phyloP scores from a whole-genome alignment of 2,329 filamentous ascomycete genomes.

The Pestalotiopsis sp. region DNA sequence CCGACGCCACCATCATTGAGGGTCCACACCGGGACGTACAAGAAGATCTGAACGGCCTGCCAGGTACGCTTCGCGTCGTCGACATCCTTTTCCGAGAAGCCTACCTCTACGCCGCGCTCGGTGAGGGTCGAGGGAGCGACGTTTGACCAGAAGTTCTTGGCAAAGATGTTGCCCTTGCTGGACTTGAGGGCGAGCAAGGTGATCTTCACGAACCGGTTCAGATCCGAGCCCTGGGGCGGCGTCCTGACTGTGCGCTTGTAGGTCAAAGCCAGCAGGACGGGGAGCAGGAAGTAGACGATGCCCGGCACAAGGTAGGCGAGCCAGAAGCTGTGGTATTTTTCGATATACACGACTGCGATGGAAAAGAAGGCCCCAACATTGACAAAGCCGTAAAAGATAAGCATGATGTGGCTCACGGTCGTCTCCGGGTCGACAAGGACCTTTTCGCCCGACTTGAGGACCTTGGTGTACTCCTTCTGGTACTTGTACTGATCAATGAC shows the following conservation, averaged over 20 bases:
- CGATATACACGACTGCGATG: constrained; percentile 57
- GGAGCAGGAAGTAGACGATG: constrained; percentile 57
- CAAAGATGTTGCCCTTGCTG: constrained; percentile 15
- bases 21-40: constrained; percentile 25
- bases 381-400: constrained; percentile 55
- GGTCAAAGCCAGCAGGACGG: constrained; percentile 55
- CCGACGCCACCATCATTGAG: constrained; percentile 10
- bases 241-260: constrained; percentile 56
- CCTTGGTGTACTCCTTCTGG: constrained; percentile 56
- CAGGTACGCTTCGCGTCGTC: constrained; percentile 60
- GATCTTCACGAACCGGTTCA: constrained; percentile 43
- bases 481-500: constrained; percentile 70
- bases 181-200: neutral
- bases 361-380: constrained; percentile 53
- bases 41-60: constrained; percentile 40
- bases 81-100: constrained; percentile 37
- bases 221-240: constrained; percentile 65
- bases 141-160: constrained; percentile 57
- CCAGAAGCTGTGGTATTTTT: constrained; percentile 64
- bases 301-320: constrained; percentile 45
- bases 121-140: constrained; percentile 50
- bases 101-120: neutral
- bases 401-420: constrained; percentile 68
- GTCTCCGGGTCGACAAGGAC: constrained; percentile 71
- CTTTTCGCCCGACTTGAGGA: constrained; percentile 55